phyloP scores from a whole-genome alignment of 805 yeast species.

The Schwanniomyces pseudopolymorphus region DNA sequence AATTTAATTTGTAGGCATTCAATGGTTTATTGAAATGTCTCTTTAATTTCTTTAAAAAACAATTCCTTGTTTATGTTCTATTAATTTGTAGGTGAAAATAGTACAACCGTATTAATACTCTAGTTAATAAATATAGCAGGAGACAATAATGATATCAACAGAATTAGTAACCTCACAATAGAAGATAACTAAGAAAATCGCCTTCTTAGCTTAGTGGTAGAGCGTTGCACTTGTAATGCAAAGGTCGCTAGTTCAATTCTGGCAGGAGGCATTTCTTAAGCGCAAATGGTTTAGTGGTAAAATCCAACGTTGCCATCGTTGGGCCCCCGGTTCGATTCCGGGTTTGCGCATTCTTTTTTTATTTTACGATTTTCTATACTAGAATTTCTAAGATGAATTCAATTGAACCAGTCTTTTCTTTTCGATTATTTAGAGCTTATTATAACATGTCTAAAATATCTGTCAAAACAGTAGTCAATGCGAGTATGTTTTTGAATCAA shows the following conservation, averaged over 20 bases:
- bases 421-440: background rate
- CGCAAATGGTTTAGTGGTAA: conserved; percentile 12
- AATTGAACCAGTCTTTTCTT: background rate
- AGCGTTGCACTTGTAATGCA: conserved; percentile 99
- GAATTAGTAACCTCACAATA: no score
- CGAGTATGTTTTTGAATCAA: conserved; percentile 31
- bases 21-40: no score
- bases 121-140: no score
- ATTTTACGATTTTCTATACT: background rate
- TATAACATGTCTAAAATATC: conserved; percentile 41
- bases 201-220: conserved; percentile 99
- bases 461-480: conserved; percentile 38
- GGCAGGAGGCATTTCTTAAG: conserved; percentile 63
- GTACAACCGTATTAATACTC: no score
- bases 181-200: conserved; percentile 22
- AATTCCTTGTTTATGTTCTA: no score
- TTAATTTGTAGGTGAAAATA: no score
- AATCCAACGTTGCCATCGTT: conserved; percentile 14
- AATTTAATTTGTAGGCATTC: no score
- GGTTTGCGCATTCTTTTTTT: conserved; percentile 10
- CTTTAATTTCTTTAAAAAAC: no score
- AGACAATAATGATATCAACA: no score
- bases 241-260: conserved; percentile 94
- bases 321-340: conserved; percentile 15
- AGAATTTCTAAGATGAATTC: no score